A percentile compares a stretch with the other conserved stretches of the same genome.
Conservation (phyloP, 75 land plant genomes). For the Cryptomeria japonica region DNA sequence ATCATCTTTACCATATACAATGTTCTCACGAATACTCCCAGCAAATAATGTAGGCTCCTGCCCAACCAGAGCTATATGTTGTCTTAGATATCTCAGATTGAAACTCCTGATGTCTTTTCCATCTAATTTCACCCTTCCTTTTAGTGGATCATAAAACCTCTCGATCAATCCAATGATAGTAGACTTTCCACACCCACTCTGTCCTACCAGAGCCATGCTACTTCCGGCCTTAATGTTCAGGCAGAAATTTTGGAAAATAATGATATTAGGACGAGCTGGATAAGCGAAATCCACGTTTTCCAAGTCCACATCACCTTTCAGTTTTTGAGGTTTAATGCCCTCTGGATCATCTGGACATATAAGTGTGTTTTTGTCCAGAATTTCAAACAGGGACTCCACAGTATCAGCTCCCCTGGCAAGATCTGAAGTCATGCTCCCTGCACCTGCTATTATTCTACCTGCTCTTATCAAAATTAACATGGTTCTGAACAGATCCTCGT, state of each 20-base stretch:
- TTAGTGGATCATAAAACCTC: slow-evolving; percentile 62
- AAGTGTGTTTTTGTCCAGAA: slow-evolving; percentile 44
- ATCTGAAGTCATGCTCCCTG: slow-evolving; percentile 82
- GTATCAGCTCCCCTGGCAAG: slow-evolving; percentile 63
- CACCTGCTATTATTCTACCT: slow-evolving; percentile 75
- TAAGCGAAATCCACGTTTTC: slow-evolving; percentile 67
- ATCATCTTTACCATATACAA: slow-evolving; percentile 54
- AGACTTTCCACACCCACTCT: slow-evolving; percentile 75
- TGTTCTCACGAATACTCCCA: slow-evolving; percentile 61
- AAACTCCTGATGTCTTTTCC: slow-evolving; percentile 52
- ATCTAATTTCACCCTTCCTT: slow-evolving; percentile 55
- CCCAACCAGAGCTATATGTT: slow-evolving; percentile 59
- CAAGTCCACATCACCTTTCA: slow-evolving; percentile 51
- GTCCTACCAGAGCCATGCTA: slow-evolving; percentile 70
- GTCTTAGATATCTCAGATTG: slow-evolving; percentile 44
- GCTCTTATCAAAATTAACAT: slow-evolving; percentile 65
- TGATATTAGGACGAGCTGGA: slow-evolving; percentile 56
- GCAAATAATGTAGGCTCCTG: slow-evolving; percentile 78
- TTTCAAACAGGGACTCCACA: slow-evolving; percentile 55
- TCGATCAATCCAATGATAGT: slow-evolving; percentile 72
- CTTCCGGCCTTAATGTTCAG: slow-evolving; percentile 53
- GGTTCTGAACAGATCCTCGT: slow-evolving; percentile 55
- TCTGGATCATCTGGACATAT: slow-evolving; percentile 36
- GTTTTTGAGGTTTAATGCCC: slow-evolving; percentile 3
- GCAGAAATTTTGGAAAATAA: slow-evolving; percentile 44